Conservation (phyloP, 495 filamentous ascomycete species). For the Aspergillus olivimuriae region DNA sequence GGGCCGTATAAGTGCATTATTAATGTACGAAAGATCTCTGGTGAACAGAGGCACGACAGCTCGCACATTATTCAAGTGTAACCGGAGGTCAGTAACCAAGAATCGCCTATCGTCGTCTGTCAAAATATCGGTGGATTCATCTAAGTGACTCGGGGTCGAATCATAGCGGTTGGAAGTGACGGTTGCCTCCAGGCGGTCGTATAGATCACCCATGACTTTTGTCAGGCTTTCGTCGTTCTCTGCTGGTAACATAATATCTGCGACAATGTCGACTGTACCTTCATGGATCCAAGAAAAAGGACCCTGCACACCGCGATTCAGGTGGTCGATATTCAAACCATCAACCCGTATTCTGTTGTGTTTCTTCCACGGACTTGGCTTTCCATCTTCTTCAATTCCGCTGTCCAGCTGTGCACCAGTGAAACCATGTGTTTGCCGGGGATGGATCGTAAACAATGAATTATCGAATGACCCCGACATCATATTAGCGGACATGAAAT, state of each 20-base stretch:
- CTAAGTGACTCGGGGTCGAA: slow-evolving; percentile 7
- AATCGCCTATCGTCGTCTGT: slow-evolving; percentile 55
- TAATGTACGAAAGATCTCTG: slow-evolving; percentile 85
- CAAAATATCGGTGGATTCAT: slow-evolving; percentile 10
- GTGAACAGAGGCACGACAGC: slow-evolving; percentile 91
- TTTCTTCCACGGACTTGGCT: slow-evolving; percentile 74
- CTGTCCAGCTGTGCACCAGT: slow-evolving; percentile 50
- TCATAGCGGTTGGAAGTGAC: slow-evolving; percentile 62
- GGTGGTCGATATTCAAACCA: slow-evolving; percentile 87
- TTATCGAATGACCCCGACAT: slow-evolving; percentile 96
- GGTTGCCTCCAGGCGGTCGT: slow-evolving; percentile 87
- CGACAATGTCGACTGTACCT: slow-evolving; percentile 92
- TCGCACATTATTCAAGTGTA: slow-evolving; percentile 87
- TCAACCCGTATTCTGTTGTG: slow-evolving; percentile 86
- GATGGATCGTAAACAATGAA: slow-evolving; percentile 95
- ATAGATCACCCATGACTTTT: slow-evolving; percentile 90
- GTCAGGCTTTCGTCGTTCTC: slow-evolving; percentile 81
- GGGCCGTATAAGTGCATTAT: slow-evolving; percentile 87
- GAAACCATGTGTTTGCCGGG: slow-evolving; percentile 73
- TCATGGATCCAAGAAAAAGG: slow-evolving; percentile 98
- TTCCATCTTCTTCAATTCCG: slow-evolving; percentile 44
- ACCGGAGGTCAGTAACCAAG: slow-evolving; percentile 79
- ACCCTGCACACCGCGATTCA: slow-evolving; percentile 88
- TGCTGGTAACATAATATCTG: slow-evolving; percentile 86
- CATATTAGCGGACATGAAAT: slow-evolving; percentile 89